A percentile compares a stretch with the other conserved stretches of the same genome.
These are phyloP conservation scores for Sambucus nigra DNA, from an alignment of 129 eudicot genomes.

Conservation along the genomic window DNA sequence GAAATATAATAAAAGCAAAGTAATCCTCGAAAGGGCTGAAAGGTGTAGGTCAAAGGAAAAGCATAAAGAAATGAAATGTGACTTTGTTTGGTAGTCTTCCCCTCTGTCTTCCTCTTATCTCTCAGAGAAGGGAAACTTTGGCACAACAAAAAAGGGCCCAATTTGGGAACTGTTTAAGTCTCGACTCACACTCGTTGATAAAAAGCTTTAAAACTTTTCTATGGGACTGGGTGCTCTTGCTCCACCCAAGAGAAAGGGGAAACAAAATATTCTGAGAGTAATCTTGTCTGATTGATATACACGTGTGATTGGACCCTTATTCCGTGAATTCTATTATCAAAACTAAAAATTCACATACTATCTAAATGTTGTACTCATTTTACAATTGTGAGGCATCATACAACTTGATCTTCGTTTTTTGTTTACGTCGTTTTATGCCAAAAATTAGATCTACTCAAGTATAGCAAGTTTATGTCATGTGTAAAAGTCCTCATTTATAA, in stretches of 20 bases:
- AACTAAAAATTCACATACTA: no score
- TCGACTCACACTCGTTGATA: not conserved
- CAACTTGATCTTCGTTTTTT: no score
- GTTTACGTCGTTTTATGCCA: no score
- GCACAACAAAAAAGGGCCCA: conserved; percentile 5
- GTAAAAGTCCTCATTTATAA: no score
- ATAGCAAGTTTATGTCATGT: no score
- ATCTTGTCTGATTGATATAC: no score
- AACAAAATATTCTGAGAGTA: not conserved
- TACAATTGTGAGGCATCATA: no score
- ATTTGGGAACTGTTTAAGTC: conserved; percentile 7
- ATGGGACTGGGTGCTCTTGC: not conserved
- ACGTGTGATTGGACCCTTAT: no score
- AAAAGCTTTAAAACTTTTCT: not conserved
- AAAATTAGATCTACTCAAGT: no score
- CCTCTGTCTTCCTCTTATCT: conserved; percentile 19
- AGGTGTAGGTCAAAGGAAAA: conserved; percentile 33
- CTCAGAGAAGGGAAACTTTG: not conserved
- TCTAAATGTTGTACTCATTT: no score
- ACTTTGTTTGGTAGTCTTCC: conserved; percentile 23
- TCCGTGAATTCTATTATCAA: no score
- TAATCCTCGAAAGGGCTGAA: conserved; percentile 62
- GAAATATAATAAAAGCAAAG: conserved; percentile 4
- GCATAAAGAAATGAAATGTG: conserved; percentile 24
- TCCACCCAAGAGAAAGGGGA: not conserved